Conservation (phyloP, 345 rosid genomes). For the Salix dunnii region DNA sequence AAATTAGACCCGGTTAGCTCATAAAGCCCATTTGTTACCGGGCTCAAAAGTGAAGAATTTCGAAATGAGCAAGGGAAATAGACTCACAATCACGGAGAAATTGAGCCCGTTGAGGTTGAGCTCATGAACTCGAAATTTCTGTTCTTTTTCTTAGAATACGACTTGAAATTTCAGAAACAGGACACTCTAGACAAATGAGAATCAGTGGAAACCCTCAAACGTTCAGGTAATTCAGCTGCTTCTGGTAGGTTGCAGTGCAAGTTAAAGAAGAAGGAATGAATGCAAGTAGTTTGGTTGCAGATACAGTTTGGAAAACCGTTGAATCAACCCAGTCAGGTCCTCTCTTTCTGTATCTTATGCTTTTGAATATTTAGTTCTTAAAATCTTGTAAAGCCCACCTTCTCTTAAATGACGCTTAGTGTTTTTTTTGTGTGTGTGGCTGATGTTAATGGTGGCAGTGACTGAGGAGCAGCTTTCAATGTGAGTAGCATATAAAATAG, state of each 20-base stretch:
- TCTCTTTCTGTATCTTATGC: neutral
- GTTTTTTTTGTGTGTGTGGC: neutral
- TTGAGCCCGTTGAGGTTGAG: too few relatives aligned
- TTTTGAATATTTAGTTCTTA: neutral
- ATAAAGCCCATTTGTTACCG: too few relatives aligned
- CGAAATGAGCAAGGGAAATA: too few relatives aligned
- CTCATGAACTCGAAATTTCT: too few relatives aligned
- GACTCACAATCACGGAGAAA: too few relatives aligned
- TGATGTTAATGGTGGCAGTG: slow-evolving; percentile 33
- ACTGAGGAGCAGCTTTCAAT: slow-evolving; percentile 72
- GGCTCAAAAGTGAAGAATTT: too few relatives aligned
- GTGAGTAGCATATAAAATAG: slow-evolving; percentile 33
- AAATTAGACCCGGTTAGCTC: too few relatives aligned
- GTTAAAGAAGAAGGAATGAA: slow-evolving; percentile 18
- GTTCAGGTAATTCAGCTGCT: neutral
- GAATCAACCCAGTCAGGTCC: slow-evolving; percentile 53
- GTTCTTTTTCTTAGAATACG: too few relatives aligned
- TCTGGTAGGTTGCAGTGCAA: neutral
- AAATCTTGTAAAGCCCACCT: neutral
- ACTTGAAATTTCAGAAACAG: too few relatives aligned
- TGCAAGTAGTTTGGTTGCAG: slow-evolving; percentile 48
- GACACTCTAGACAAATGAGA: too few relatives aligned
- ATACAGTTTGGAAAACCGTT: slow-evolving; percentile 53
- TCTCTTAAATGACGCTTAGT: neutral
- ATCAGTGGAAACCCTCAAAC: too few relatives aligned